Conservation (phyloP, 768 basidiomycete genomes). For the Leccinum sublutescens region DNA sequence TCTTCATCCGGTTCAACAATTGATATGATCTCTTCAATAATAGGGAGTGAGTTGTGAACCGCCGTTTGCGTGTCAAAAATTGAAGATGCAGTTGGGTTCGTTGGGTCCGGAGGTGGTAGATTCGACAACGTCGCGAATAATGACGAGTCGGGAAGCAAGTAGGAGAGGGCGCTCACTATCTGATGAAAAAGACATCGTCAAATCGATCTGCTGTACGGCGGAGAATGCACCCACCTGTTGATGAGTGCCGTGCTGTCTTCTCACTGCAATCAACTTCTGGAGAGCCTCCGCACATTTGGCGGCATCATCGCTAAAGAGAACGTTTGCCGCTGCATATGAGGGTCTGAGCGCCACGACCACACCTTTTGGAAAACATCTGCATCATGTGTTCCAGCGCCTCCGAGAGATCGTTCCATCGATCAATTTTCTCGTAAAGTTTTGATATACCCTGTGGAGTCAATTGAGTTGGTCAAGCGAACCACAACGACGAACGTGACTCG, state of each 20-base stretch:
- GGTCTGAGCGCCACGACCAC: constrained; percentile 18
- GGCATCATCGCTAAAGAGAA: constrained; percentile 59
- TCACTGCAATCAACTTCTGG: constrained; percentile 70
- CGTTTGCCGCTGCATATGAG: background rate
- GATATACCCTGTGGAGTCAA: constrained; percentile 56
- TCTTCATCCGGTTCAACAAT: constrained; percentile 67
- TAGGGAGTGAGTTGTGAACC: constrained; percentile 66
- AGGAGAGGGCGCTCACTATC: constrained; percentile 64
- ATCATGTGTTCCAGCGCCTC: constrained; percentile 57
- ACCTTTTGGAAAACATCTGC: constrained; percentile 59
- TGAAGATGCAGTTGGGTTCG: constrained; percentile 64
- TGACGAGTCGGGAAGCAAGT: constrained; percentile 74
- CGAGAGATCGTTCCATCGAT: constrained; percentile 57
- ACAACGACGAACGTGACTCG: constrained; percentile 27
- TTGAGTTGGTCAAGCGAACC: constrained; percentile 11
- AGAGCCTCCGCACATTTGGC: constrained; percentile 77
- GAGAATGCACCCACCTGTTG: constrained; percentile 45
- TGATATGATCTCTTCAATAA: constrained; percentile 68
- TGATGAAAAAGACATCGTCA: constrained; percentile 29
- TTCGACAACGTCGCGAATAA: constrained; percentile 58
- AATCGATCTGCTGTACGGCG: background rate
- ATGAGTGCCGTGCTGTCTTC: constrained; percentile 57
- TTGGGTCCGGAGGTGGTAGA: constrained; percentile 74
- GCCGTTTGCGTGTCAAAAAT: constrained; percentile 57
- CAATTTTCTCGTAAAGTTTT: constrained; percentile 65